Evolutionary conservation across 129 eudicot species (phyloP), one percentile per base, ranked within the genome.

Genomic region (Deinandra increscens): DNA sequence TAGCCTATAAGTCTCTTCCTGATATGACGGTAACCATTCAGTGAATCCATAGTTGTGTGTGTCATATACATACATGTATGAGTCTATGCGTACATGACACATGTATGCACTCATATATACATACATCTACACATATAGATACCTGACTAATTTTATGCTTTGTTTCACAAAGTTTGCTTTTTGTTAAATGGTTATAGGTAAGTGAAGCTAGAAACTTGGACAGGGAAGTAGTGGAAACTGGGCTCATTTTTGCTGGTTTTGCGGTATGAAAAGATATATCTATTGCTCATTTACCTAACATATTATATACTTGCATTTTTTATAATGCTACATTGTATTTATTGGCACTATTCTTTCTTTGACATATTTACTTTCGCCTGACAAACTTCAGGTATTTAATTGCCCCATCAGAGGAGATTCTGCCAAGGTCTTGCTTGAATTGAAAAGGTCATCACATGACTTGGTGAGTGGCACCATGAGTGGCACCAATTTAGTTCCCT

Each of bases 1-100:
- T 93, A 81, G 98, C 98, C 31, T 93, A 75, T 68, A 93, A 89
- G 84, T 60, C 90, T 61, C 97, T 93, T 55, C 97, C 97, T 11
- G 98, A 93, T 20, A 93, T 93, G 98, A 89, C 95, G 42, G 98
- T 93, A 87, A 86, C 81, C 11, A 54, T 72, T 46, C 36, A 51
- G 59, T 18, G 29, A 51, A 9, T 51, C 29, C 29, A 19, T 51
- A 18, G 29, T 51, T 19, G 59, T 51, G 62, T 56, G 7, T 26
- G 31, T n/a, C n/a, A n/a, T 26, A 26, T 26, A 26, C 31, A 26
- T 26, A 26, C 31, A 26, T 26, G 31, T 26, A 26, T 26, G 31
- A 26, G 1, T 26, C 1, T 26, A 1, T 1, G 15, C 29, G 3
- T 48, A 9, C 54, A 48, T 48, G 8, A n/a, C n/a, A n/a, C 8